Percentiles rank a stretch among this genome's conserved stretches.
phyloP scores from a whole-genome alignment of 225 moss, liverwort and hornwort genomes.

The Pseudisothecium myosuroides region DNA sequence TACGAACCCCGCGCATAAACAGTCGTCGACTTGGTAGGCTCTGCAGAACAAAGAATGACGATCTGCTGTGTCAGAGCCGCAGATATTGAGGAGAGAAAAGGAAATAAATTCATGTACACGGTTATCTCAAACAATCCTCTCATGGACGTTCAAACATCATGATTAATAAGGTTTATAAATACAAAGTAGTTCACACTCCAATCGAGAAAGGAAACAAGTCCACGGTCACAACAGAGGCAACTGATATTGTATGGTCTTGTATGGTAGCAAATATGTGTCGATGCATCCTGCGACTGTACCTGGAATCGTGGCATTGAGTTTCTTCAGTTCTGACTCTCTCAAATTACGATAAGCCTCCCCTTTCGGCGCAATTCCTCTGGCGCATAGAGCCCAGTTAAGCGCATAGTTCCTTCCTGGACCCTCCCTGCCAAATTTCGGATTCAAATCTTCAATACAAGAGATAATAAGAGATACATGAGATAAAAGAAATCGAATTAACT shows the following conservation, averaged over 20 bases:
- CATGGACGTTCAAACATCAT: neutral
- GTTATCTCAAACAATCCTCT: neutral
- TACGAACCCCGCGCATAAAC: conserved; percentile 41
- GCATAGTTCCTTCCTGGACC: conserved; percentile 49
- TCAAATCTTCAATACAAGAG: neutral
- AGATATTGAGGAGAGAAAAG: neutral
- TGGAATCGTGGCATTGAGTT: conserved; percentile 37
- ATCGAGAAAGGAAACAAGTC: neutral
- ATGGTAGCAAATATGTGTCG: neutral
- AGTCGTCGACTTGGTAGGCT: conserved; percentile 3
- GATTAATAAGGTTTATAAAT: neutral
- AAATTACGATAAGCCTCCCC: conserved; percentile 50
- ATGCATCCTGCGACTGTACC: neutral
- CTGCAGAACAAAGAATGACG: conserved; percentile 7
- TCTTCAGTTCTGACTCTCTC: conserved; percentile 33
- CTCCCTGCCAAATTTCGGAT: conserved; percentile 23
- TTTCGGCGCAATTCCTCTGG: conserved; percentile 31
- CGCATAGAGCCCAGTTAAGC: conserved; percentile 54
- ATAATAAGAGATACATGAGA: neutral
- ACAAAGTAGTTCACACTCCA: neutral
- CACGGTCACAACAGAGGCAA: neutral
- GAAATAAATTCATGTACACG: neutral
- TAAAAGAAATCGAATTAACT: neutral
- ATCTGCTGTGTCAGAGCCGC: neutral
- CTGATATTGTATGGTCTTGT: neutral